Evolutionary conservation across 2,329 filamentous ascomycete species (phyloP).

Genomic region (Fusarium foetens): DNA sequence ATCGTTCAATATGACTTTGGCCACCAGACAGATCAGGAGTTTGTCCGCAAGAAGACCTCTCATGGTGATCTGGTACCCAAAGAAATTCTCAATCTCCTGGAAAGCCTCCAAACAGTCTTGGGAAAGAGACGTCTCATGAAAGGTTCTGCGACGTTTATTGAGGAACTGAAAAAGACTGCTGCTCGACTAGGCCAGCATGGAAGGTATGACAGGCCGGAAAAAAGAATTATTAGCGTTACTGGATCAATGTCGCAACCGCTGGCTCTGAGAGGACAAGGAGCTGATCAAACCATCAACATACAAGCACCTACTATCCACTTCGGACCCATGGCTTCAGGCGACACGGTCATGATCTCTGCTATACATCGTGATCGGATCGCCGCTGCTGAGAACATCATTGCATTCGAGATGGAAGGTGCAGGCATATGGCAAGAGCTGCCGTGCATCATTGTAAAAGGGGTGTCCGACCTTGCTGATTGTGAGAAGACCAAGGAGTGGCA

Average conservation of each 20-base stretch:
- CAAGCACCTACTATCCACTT: neutral
- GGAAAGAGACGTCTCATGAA: neutral
- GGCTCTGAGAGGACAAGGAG: neutral
- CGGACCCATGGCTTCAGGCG: constrained; percentile 48
- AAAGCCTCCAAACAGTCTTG: neutral
- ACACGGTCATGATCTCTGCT: constrained; percentile 52
- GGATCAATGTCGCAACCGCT: fast-evolving
- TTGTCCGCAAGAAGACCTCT: neutral
- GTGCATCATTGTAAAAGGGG: constrained; percentile 50
- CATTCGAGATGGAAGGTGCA: constrained; percentile 49
- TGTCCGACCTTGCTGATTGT: neutral
- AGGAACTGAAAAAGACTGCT: neutral
- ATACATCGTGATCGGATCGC: constrained; percentile 48
- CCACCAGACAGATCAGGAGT: neutral
- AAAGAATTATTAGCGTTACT: fast-evolving
- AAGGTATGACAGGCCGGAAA: neutral
- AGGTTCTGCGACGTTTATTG: fast-evolving
- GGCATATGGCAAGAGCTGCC: constrained; percentile 49
- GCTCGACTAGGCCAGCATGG: neutral
- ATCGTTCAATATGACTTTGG: neutral
- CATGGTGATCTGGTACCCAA: neutral
- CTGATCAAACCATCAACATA: fast-evolving
- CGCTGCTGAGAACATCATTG: constrained; percentile 27
- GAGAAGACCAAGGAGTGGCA: constrained; percentile 3
- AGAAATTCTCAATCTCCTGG: neutral